Base-by-base conservation (phyloP, 345 rosid species). In the Salix exigua region DNA sequence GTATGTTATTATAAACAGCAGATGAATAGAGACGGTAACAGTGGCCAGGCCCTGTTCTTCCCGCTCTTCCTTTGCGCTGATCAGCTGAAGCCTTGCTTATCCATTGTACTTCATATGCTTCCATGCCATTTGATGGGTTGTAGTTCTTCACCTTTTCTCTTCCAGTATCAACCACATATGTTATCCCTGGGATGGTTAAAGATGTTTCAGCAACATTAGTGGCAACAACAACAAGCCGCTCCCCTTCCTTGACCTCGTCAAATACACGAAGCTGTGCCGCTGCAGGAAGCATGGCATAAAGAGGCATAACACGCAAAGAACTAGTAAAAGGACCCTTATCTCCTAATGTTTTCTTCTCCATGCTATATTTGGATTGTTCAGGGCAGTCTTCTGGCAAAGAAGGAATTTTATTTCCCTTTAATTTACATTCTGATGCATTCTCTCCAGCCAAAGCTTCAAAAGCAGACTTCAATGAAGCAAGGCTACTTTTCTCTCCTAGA, bases 201-300 rank as follows among this genome's bases (percentile, higher is more conserved):
- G 98, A 94, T 42, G 98, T 94, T 86, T 94, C 98, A 0, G 97
- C 97, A 71, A 92, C 98, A 88, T 94, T 94, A n/a, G 98, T 94
- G 5, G 98, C 94, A 75, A 92, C 86, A 62, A 94, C 92, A 75
- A 94, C 95, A 58, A 94, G 92, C 72, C 91, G 84, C 81, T 90
- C 94, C 72, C 89, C 97, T 87, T 92, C 91, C 78, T 90, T 87
- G 37, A 89, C 87, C 68, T 90, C 86, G 44, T 90, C 97, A 78
- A 92, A 94, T 67, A 94, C 91, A 71, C 76, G 87, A 28, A 94
- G 92, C 87, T 94, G 98, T 71, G 88, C 92, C 67, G 87, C 89
- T 79, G 97, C 91, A 73, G 98, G 88, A 77, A 94, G 88, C 94
- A 91, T 92, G 10, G 98, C 98, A 74, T 90, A 94, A 72, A 94